Base-by-base conservation (phyloP, 2,329 filamentous ascomycete species). In the Diaporthe longicolla region DNA sequence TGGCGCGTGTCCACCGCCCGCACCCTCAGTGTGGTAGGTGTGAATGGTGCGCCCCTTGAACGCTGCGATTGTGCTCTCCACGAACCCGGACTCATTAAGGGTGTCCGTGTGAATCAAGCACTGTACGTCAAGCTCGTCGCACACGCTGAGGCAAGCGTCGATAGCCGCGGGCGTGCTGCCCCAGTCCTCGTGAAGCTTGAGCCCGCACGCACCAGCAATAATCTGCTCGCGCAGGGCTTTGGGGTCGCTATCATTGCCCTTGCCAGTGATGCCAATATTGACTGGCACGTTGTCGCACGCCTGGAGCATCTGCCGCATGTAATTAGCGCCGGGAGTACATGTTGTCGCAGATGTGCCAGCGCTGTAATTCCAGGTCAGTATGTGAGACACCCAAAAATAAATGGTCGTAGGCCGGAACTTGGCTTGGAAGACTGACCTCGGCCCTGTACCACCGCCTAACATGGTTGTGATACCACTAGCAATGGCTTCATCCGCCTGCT, bases 101-200 rank as follows among this genome's bases (percentile, higher is more conserved):
- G 96, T 98, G 82, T 98, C 96, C 0, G 95, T 98, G 82, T 98
- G 96, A 79, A 98, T 97, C 77, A 98, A 90, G 77, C 94, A 97
- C 83, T 98, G 96, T 35, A 98, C 91, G 80, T 98, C 96, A 72
- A 94, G 90, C 81, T 97, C 93, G 79, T 98, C 96, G 82, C 95
- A 98, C 57, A 98, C 93, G 1, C 85, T 85, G 15, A 97, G 88
- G 80, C 96, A 98, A 2, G 93, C 89, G 82, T 98, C 95, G 80
- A 98, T 98, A 29, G 95, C 95, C 1, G 94, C 93, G 0, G 96
- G 96, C 1, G 96, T 98, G 29, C 90, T 92, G 70, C 96, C 96
- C 96, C 96, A 98, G 83, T 98, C 96, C 84, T 98, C 96, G 82
- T 98, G 96, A 9, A 98, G 87, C 83, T 98, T 98, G 75, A 98